A percentile compares a stretch with the other conserved stretches of the same genome.
phyloP scores from a whole-genome alignment of 306 rosid genomes.

The Gillenia trifoliata region DNA sequence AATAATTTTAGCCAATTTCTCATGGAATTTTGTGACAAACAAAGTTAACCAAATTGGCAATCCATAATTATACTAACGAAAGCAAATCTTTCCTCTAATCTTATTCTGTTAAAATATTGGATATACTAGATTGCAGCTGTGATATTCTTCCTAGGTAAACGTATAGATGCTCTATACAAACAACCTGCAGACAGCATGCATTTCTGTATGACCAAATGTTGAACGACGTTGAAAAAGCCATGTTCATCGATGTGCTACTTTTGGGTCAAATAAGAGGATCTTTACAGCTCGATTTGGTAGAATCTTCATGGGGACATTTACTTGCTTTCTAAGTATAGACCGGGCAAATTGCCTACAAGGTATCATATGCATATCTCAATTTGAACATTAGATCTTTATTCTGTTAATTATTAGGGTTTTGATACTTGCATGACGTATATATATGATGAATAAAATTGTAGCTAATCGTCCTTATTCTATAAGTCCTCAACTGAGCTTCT shows the following conservation, averaged over 20 bases:
- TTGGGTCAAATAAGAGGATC: slow-evolving; percentile 7
- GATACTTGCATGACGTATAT: neutral
- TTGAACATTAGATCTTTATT: neutral
- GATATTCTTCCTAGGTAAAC: neutral
- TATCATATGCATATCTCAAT: neutral
- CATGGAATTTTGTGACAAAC: neutral
- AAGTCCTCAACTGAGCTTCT: too few relatives aligned
- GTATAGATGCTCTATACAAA: neutral
- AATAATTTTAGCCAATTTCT: neutral
- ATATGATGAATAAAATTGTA: too few relatives aligned
- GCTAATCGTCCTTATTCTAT: too few relatives aligned
- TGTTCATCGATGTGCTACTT: neutral
- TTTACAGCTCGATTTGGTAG: slow-evolving; percentile 17
- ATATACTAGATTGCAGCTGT: neutral
- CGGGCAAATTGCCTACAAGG: neutral
- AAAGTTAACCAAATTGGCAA: neutral
- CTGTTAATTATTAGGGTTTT: neutral
- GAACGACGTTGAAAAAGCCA: neutral
- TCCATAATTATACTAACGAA: neutral
- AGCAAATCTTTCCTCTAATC: neutral
- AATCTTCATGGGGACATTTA: slow-evolving; percentile 17
- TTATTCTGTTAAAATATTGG: neutral
- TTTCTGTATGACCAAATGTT: neutral
- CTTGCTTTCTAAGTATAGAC: neutral
- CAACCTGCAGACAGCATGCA: slow-evolving; percentile 7